phyloP scores from a whole-genome alignment of 2,329 filamentous ascomycete species.

The Aspergillus pseudonomiae region DNA sequence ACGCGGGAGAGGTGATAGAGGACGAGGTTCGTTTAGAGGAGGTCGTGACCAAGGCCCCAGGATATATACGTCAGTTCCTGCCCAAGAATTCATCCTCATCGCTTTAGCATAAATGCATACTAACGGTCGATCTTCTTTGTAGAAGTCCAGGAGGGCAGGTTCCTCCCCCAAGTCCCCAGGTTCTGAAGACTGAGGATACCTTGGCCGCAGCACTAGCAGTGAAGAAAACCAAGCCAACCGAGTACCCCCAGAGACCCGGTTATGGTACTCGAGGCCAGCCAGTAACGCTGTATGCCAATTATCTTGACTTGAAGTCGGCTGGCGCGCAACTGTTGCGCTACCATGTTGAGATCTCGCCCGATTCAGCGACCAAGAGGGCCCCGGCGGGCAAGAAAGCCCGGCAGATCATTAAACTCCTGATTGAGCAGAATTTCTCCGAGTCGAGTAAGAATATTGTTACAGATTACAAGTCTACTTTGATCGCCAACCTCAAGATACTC shows the following conservation, averaged over 20 bases:
- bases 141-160: slow-evolving; percentile 26
- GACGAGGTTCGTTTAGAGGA: not conserved
- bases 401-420: slow-evolving; percentile 52
- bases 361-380: slow-evolving; percentile 23
- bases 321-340: slow-evolving; percentile 48
- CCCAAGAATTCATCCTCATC: not conserved
- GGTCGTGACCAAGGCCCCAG: slow-evolving; percentile 23
- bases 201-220: slow-evolving; percentile 29
- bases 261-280: slow-evolving; percentile 39
- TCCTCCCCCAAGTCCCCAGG: slow-evolving; percentile 25
- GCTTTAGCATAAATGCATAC: not conserved
- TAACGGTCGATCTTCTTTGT: not conserved
- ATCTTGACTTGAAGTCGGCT: slow-evolving; percentile 40
- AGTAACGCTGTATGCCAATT: slow-evolving; percentile 44
- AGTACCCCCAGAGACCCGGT: slow-evolving; percentile 41
- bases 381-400: slow-evolving; percentile 48
- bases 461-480: slow-evolving; percentile 43
- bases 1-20: slow-evolving; percentile 10
- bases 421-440: slow-evolving; percentile 40
- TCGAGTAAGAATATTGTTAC: slow-evolving; percentile 37
- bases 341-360: slow-evolving; percentile 36
- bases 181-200: slow-evolving; percentile 32
- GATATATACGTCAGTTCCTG: slow-evolving; percentile 34
- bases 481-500: slow-evolving; percentile 36
- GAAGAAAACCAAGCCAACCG: slow-evolving; percentile 18